These are phyloP conservation scores for Juglanconis juglandina DNA, from an alignment of 2,329 filamentous ascomycete genomes.

Conservation along the genomic window DNA sequence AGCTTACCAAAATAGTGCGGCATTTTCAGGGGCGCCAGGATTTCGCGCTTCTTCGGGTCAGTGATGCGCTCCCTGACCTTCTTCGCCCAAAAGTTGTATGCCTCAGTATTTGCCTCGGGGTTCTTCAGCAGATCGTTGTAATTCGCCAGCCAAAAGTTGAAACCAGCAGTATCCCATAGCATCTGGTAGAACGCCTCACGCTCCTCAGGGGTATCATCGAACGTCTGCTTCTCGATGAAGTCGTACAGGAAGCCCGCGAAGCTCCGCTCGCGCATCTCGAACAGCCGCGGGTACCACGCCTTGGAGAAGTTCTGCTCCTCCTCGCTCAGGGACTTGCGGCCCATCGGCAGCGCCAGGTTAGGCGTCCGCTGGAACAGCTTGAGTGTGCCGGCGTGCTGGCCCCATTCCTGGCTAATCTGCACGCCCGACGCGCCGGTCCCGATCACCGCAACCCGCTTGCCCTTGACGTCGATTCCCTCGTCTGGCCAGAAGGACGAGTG, in stretches of 20 bases:
- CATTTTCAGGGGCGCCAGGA: conserved; percentile 50
- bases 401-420: conserved; percentile 61
- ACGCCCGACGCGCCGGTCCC: conserved; percentile 64
- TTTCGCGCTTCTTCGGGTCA: conserved; percentile 44
- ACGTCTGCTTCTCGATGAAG: conserved; percentile 51
- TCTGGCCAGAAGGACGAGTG: conserved; percentile 62
- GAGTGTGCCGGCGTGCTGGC: conserved; percentile 47
- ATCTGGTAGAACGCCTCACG: conserved; percentile 46
- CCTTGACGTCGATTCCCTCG: conserved; percentile 50
- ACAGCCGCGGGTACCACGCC: conserved; percentile 47
- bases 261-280: conserved; percentile 46
- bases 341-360: conserved; percentile 63
- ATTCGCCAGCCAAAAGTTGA: conserved; percentile 49
- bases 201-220: conserved; percentile 49
- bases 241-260: conserved; percentile 61
- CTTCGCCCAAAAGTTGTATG: conserved; percentile 53
- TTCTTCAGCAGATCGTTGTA: conserved; percentile 52
- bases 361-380: conserved; percentile 66
- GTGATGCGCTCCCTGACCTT: conserved; percentile 48
- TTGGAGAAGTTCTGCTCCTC: conserved; percentile 49
- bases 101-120: conserved; percentile 46
- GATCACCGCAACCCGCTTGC: conserved; percentile 59
- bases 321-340: conserved; percentile 42
- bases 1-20: conserved; percentile 49
- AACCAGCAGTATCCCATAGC: conserved; percentile 51